These are phyloP conservation scores for Henningerozyma blattae DNA, from an alignment of 805 yeast genomes.

Conservation along the genomic window DNA sequence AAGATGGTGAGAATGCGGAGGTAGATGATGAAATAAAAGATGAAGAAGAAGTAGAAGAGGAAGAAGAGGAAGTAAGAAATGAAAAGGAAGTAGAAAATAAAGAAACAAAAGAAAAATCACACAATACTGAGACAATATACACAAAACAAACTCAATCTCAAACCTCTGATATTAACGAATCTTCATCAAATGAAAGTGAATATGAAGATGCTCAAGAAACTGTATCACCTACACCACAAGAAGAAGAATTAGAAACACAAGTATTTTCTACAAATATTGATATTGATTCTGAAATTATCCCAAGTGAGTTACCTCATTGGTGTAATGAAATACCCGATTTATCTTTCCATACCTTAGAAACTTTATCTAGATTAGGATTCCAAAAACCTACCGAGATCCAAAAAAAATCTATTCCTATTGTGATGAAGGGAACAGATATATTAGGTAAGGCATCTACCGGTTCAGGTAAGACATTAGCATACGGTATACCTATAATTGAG, in stretches of 20 bases:
- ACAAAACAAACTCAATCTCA: too few species aligned
- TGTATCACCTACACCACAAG: too few species aligned
- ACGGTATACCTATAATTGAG: conserved; percentile 85
- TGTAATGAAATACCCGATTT: conserved; percentile 27
- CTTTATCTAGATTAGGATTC: conserved; percentile 48
- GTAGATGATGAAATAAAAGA: conserved; percentile 8
- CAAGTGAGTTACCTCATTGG: conserved; percentile 53
- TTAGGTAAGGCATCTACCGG: conserved; percentile 97
- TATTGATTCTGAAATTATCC: conserved; percentile 22
- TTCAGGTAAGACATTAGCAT: conserved; percentile 94
- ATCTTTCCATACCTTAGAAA: conserved; percentile 47
- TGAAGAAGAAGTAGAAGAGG: conserved; percentile 17
- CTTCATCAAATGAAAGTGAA: conserved; percentile 3
- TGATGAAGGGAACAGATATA: conserved; percentile 63
- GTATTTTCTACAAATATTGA: conserved; percentile 16
- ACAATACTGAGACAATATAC: too few species aligned
- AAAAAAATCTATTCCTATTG: conserved; percentile 57
- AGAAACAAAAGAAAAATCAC: conserved; percentile 14
- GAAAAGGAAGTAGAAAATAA: conserved; percentile 16
- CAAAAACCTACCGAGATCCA: conserved; percentile 78
- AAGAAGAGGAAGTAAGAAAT: conserved; percentile 11
- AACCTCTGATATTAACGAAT: not conserved
- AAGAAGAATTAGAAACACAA: conserved; percentile 16
- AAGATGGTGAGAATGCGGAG: conserved; percentile 2
- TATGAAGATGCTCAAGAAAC: conserved; percentile 6